These are phyloP conservation scores for Paraconiothyrium brasiliense DNA, from an alignment of 2,329 filamentous ascomycete genomes.

Conservation along the genomic window DNA sequence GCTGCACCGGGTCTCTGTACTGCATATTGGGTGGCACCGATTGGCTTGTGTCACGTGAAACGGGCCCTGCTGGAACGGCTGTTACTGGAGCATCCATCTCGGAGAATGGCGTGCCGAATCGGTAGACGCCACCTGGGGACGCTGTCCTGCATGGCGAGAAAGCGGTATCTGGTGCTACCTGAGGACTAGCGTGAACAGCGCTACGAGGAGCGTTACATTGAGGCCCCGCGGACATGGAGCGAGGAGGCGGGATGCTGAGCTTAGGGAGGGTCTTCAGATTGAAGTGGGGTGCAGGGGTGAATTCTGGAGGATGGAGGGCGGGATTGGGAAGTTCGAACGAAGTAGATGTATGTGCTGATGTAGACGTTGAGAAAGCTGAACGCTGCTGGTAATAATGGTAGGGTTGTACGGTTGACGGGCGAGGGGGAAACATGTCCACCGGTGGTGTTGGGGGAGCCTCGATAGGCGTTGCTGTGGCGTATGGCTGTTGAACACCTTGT, in stretches of 20 bases:
- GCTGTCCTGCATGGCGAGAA: slow-evolving; percentile 58
- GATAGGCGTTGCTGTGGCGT: slow-evolving; percentile 75
- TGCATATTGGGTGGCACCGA: slow-evolving; percentile 95
- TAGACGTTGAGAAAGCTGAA: slow-evolving; percentile 48
- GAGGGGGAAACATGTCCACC: slow-evolving; percentile 52
- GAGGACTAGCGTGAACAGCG: slow-evolving; percentile 34
- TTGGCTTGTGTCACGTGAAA: slow-evolving; percentile 82
- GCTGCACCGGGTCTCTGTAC: slow-evolving; percentile 66
- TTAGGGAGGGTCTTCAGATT: slow-evolving; percentile 65
- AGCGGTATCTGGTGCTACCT: slow-evolving; percentile 49
- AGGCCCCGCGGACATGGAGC: slow-evolving; percentile 48
- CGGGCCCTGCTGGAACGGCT: slow-evolving; percentile 73
- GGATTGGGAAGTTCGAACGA: slow-evolving; percentile 44
- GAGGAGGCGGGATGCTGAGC: slow-evolving; percentile 63
- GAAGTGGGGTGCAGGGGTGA: slow-evolving; percentile 57
- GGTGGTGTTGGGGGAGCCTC: slow-evolving; percentile 51
- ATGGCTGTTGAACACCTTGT: slow-evolving; percentile 71
- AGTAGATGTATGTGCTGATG: slow-evolving; percentile 43
- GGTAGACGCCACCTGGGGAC: slow-evolving; percentile 72
- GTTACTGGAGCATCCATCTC: slow-evolving; percentile 90
- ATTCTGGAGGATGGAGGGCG: slow-evolving; percentile 50
- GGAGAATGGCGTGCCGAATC: slow-evolving; percentile 86
- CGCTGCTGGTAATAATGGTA: slow-evolving; percentile 36
- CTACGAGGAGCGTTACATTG: slow-evolving; percentile 35
- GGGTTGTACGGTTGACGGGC: slow-evolving; percentile 42